A percentile compares a stretch with the other conserved stretches of the same genome.
Evolutionary conservation across 257 asterid genomes (phyloP).

Genomic region (Coffea eugenioides): DNA sequence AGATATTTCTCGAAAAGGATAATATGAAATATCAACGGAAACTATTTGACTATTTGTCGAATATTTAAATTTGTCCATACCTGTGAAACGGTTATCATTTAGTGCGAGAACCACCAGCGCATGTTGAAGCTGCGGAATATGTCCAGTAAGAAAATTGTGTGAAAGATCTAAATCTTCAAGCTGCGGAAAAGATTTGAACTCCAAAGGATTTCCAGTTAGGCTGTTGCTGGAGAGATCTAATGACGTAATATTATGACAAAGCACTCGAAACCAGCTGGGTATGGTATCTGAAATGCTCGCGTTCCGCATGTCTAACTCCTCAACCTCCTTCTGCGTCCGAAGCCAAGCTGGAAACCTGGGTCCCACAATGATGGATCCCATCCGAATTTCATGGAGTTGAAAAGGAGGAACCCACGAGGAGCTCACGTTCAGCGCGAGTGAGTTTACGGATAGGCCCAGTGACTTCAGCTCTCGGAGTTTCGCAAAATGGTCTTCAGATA

Average conservation of each 20-base stretch:
- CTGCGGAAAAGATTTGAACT: not conserved
- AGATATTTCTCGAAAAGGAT: not conserved
- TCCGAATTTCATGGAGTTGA: constrained; percentile 6
- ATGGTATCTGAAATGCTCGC: constrained; percentile 7
- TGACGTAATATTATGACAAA: not conserved
- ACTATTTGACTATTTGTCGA: too few relatives aligned
- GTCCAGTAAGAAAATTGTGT: too few relatives aligned
- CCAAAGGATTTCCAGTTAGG: constrained; percentile 7
- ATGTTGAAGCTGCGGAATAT: too few relatives aligned
- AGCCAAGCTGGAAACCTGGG: constrained; percentile 17
- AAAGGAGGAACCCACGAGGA: constrained; percentile 19
- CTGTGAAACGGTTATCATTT: too few relatives aligned
- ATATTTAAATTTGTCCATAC: too few relatives aligned
- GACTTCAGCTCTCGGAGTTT: not conserved
- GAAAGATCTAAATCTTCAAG: too few relatives aligned
- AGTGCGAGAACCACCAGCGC: too few relatives aligned
- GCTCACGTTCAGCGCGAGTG: not conserved
- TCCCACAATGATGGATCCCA: constrained; percentile 6
- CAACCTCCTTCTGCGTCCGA: not conserved
- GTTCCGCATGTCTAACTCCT: not conserved
- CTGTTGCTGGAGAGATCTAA: constrained; percentile 15
- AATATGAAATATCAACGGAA: too few relatives aligned
- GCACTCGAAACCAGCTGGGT: constrained; percentile 11
- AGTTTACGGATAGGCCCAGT: not conserved
- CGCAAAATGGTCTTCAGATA: constrained; percentile 8